phyloP scores from a whole-genome alignment of 441 rosid species.

The Kokia cookei region DNA sequence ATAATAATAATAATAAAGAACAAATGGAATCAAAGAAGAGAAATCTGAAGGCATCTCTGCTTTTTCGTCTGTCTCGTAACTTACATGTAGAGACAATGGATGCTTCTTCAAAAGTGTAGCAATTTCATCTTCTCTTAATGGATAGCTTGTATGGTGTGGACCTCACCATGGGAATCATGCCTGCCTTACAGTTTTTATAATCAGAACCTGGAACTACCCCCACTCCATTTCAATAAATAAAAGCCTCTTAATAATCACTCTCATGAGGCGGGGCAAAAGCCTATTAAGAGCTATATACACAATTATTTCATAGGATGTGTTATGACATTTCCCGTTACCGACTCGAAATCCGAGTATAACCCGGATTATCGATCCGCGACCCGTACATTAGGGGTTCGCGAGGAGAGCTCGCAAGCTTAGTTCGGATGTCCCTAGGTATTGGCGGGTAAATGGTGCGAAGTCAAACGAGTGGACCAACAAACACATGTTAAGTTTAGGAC shows the following conservation, averaged over 20 bases:
- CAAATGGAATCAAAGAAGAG: neutral
- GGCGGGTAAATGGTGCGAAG: too few species aligned
- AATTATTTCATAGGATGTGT: constrained; percentile 35
- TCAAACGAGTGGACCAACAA: too few species aligned
- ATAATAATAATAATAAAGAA: too few species aligned
- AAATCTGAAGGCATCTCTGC: constrained; percentile 16
- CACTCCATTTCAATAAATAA: constrained; percentile 31
- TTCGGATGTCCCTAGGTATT: too few species aligned
- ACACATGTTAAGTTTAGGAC: too few species aligned
- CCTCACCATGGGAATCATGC: constrained; percentile 22
- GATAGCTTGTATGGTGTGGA: constrained; percentile 22
- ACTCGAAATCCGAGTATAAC: too few species aligned
- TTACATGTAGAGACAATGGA: constrained; percentile 24
- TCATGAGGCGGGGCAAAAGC: constrained; percentile 21
- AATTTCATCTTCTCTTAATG: constrained; percentile 16
- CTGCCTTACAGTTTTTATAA: constrained; percentile 15
- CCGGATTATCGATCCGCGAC: too few species aligned
- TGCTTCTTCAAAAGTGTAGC: constrained; percentile 28
- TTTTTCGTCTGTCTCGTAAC: constrained; percentile 20
- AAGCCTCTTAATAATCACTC: constrained; percentile 24
- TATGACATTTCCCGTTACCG: too few species aligned
- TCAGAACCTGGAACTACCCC: constrained; percentile 34
- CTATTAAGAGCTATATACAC: constrained; percentile 29
- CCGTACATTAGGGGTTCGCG: too few species aligned
- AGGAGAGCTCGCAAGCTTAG: too few species aligned